Percentiles rank a stretch among this genome's conserved stretches.
phyloP scores from a whole-genome alignment of 768 basidiomycete genomes.

The Mycena sanguinolenta region DNA sequence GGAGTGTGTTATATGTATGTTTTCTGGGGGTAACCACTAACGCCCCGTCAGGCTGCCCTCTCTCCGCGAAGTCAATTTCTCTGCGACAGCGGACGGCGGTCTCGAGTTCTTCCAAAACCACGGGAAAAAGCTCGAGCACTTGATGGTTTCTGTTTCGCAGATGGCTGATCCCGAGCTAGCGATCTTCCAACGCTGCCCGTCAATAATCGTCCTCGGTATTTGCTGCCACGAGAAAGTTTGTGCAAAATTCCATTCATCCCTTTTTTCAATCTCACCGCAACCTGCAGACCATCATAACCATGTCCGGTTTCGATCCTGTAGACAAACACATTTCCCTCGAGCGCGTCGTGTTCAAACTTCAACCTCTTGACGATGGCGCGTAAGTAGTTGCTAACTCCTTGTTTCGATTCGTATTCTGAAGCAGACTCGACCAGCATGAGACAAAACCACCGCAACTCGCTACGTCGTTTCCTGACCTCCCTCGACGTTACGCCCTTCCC shows the following conservation, averaged over 20 bases:
- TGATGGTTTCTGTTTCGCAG: conserved; percentile 10
- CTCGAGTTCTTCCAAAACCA: background rate
- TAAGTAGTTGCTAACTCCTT: no score
- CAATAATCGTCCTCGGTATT: background rate
- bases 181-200: conserved; percentile 10
- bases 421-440: background rate
- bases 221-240: conserved; percentile 3
- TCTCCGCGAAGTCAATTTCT: background rate
- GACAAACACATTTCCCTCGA: no score
- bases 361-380: no score
- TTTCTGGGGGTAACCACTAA: no score
- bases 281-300: background rate
- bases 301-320: background rate
- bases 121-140: conserved; percentile 11
- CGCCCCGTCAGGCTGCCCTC: conserved; percentile 19
- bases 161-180: background rate
- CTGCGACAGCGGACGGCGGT: background rate
- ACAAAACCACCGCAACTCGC: background rate
- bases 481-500: conserved; percentile 6
- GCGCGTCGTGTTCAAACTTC: no score
- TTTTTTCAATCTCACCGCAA: background rate
- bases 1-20: no score
- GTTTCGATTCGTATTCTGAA: background rate
- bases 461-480: background rate
- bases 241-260: no score